Percentiles rank a stretch among this genome's conserved stretches.
phyloP scores from a whole-genome alignment of 768 basidiomycete genomes.

The Mycena floridula region DNA sequence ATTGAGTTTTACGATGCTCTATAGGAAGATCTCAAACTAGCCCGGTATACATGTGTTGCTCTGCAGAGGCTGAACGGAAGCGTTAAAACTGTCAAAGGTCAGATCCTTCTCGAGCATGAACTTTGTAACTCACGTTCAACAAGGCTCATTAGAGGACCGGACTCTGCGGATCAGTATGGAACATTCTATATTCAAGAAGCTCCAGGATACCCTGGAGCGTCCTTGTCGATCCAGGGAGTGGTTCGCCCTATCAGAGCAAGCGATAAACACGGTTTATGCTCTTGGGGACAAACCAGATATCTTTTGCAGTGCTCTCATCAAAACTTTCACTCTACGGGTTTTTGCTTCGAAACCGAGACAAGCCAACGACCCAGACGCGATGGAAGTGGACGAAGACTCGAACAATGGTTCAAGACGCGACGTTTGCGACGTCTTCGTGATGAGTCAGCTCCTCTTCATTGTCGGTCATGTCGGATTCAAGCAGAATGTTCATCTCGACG shows the following conservation, averaged over 20 bases:
- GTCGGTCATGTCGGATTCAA: constrained; percentile 98
- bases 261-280: constrained; percentile 92
- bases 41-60: constrained; percentile 90
- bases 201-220: constrained; percentile 75
- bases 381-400: constrained; percentile 43
- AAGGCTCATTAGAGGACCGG: constrained; percentile 85
- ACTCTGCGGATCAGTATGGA: constrained; percentile 84
- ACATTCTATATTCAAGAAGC: constrained; percentile 74
- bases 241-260: constrained; percentile 97
- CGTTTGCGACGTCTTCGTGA: constrained; percentile 74
- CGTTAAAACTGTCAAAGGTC: constrained; percentile 95
- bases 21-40: constrained; percentile 83
- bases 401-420: constrained; percentile 37
- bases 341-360: constrained; percentile 41
- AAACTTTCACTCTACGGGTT: constrained; percentile 68
- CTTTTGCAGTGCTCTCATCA: constrained; percentile 76
- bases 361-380: constrained; percentile 37
- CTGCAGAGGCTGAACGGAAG: constrained; percentile 90
- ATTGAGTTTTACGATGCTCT: neutral
- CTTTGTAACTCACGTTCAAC: neutral
- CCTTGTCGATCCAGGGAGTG: constrained; percentile 86
- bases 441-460: constrained; percentile 91
- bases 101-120: constrained; percentile 3
- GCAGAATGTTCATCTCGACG: constrained; percentile 92
- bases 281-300: constrained; percentile 90